phyloP scores from a whole-genome alignment of 441 rosid genomes.

The Erysimum cheiri region DNA sequence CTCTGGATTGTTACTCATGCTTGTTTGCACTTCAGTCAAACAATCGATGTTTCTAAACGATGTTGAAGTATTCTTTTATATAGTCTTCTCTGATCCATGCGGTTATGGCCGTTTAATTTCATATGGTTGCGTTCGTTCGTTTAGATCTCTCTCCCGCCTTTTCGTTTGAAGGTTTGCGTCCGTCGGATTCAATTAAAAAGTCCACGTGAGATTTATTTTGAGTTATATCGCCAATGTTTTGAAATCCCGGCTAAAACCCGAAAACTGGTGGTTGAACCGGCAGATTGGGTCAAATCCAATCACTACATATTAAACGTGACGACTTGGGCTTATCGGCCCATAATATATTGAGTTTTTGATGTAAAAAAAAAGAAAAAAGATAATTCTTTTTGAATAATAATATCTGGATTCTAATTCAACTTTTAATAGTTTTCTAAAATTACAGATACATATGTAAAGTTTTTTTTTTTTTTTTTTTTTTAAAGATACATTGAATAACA shows the following conservation, averaged over 20 bases:
- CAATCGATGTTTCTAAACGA: accelerated
- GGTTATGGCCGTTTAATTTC: neutral
- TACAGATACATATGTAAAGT: constrained; percentile 2
- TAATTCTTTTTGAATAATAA: constrained; percentile 3
- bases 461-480: too few species aligned
- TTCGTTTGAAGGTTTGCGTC: constrained; percentile 22
- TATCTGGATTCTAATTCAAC: constrained; percentile 9
- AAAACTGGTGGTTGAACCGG: too few species aligned
- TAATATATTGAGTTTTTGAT: too few species aligned
- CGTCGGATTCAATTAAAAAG: constrained; percentile 1
- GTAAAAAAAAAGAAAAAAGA: too few species aligned
- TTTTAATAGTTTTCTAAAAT: constrained; percentile 2
- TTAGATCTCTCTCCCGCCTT: constrained; percentile 31
- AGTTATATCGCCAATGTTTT: neutral
- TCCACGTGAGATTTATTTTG: neutral
- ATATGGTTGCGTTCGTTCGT: constrained; percentile 29
- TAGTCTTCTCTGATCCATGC: constrained; percentile 9
- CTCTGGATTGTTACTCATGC: constrained; percentile 8
- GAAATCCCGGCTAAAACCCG: too few species aligned
- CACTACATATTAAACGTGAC: too few species aligned
- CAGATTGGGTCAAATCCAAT: too few species aligned
- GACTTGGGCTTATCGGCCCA: too few species aligned
- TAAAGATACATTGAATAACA: too few species aligned
- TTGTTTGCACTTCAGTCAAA: too few species aligned
- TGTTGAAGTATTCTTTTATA: constrained; percentile 2